Evolutionary conservation across 2,329 filamentous ascomycete species (phyloP).

Genomic region (Tolypocladium endophyticum): DNA sequence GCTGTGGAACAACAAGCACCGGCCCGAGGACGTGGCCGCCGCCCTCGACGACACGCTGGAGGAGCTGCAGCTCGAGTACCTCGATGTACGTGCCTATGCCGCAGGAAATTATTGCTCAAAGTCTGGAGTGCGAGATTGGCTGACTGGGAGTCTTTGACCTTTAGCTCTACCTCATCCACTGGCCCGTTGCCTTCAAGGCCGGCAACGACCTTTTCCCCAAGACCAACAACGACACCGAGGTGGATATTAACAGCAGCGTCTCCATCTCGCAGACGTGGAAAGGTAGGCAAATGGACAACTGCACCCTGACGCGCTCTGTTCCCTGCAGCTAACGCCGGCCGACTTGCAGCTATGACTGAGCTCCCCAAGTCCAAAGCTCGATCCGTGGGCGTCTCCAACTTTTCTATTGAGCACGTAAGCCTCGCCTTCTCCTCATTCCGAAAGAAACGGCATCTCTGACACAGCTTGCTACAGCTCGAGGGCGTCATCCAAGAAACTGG

Average conservation of each 20-base stretch:
- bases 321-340: neutral
- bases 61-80: constrained; percentile 45
- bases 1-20: constrained; percentile 50
- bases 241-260: constrained; percentile 32
- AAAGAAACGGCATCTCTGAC: constrained; percentile 1
- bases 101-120: neutral
- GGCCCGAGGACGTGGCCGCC: constrained; percentile 46
- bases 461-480: constrained; percentile 31
- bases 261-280: constrained; percentile 34
- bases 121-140: neutral
- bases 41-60: constrained; percentile 46
- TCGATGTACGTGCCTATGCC: constrained; percentile 30
- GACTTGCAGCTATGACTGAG: constrained; percentile 33
- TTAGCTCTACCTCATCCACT: constrained; percentile 52
- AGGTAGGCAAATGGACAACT: constrained; percentile 12
- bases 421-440: neutral
- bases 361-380: constrained; percentile 50
- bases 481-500: constrained; percentile 45
- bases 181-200: constrained; percentile 39
- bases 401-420: constrained; percentile 43
- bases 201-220: constrained; percentile 35
- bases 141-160: neutral
- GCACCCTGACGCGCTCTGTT: neutral
- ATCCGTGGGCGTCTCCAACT: constrained; percentile 67
- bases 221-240: constrained; percentile 18